Evolutionary conservation across 2,329 filamentous ascomycete genomes (phyloP), one percentile per base, ranked within the genome.

Genomic region (Sclerotinia nivalis): DNA sequence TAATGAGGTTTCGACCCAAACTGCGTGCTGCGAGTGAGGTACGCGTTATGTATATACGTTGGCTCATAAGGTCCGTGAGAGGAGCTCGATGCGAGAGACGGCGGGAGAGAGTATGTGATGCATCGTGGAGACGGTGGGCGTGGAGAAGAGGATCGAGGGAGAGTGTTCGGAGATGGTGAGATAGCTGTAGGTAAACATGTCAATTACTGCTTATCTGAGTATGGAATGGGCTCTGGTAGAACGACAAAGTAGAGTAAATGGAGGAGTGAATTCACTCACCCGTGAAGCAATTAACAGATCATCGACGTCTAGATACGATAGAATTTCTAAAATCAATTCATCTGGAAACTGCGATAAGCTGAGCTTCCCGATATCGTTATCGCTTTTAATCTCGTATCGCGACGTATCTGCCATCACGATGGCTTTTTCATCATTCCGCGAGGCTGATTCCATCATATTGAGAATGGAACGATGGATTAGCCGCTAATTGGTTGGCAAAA

Each of bases 91-190:
- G 85, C 83, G 45, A 81, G 15, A 92, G 83, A 37, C 88, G 81
- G 22, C 84, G 84, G 6, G 84, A 82, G 4, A 93, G 84, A 5
- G 83, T 79, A 47, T 81, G 75, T 49, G 88, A 86, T 49, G 83
- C 86, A 72, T 82, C 84, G 64, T 85, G 87, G 28, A 91, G 85
- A 60, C 90, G 89, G 73, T 85, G 82, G 67, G 81, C 81, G 77
- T 91, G 90, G 22, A 92, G 81, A 68, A 91, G 83, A n/a, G 89
- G 90, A 55, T 89, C 84, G 56, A 88, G 82, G 34, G 87, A 88
- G 62, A 92, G 83, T 56, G 80, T 78, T 73, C 89, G 88, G 66
- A 93, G 83, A 71, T 84, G 85, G 76, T 86, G 89, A 34, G 74
- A 75, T 69, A 73, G 75, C 71, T 82, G 79, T 9, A n/a, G 7